phyloP scores from a whole-genome alignment of 2,329 filamentous ascomycete genomes.

The Pseudogymnoascus destructans region DNA sequence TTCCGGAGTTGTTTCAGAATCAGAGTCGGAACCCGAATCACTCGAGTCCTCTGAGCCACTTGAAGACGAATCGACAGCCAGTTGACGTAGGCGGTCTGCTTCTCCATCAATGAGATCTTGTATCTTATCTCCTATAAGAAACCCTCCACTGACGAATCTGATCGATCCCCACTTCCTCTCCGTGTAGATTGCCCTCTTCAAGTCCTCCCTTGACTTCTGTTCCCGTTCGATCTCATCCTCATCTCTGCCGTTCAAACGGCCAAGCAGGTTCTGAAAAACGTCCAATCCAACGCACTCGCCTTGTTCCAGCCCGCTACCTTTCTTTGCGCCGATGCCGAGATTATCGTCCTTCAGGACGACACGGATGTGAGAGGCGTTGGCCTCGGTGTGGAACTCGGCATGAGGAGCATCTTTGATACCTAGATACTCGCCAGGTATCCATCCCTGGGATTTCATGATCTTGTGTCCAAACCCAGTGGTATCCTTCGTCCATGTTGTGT shows the following conservation, averaged over 20 bases:
- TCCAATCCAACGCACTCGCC: constrained; percentile 71
- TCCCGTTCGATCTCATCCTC: constrained; percentile 61
- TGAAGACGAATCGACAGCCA: constrained; percentile 14
- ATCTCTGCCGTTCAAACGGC: constrained; percentile 77
- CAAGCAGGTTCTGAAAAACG: constrained; percentile 73
- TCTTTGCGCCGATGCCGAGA: constrained; percentile 73
- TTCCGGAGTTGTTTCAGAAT: background rate
- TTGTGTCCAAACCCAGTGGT: constrained; percentile 76
- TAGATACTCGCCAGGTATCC: constrained; percentile 73
- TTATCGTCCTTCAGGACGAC: constrained; percentile 83
- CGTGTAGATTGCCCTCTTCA: constrained; percentile 61
- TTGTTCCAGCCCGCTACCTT: constrained; percentile 52
- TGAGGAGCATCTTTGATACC: constrained; percentile 67
- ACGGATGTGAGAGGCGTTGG: constrained; percentile 74
- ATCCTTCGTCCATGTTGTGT: constrained; percentile 81
- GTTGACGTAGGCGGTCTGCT: constrained; percentile 23
- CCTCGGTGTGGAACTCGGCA: constrained; percentile 61
- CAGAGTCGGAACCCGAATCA: constrained; percentile 13
- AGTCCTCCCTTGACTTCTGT: constrained; percentile 51
- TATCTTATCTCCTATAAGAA: constrained; percentile 46
- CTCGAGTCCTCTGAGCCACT: constrained; percentile 12
- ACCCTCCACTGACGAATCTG: constrained; percentile 77
- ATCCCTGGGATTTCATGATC: constrained; percentile 79
- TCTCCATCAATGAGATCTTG: constrained; percentile 32
- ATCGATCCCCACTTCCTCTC: constrained; percentile 66